Conservation (phyloP, 768 basidiomycete genomes). For the Leccinum subgranulosum region DNA sequence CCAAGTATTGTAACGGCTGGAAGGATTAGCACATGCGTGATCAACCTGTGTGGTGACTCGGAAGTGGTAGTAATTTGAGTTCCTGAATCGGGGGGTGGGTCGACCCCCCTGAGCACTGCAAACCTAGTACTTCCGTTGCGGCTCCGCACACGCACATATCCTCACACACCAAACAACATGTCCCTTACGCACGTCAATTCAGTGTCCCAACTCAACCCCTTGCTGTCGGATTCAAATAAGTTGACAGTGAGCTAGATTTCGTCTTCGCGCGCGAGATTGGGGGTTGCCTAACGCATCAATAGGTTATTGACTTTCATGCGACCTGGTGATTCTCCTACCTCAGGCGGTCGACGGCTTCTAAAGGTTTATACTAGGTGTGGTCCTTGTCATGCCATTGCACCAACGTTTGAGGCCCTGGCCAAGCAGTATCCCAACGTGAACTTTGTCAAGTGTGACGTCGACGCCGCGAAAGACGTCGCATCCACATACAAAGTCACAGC, state of each 20-base stretch:
- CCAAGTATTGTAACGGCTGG: background rate
- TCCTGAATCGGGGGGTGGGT: no score
- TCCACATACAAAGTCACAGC: constrained; percentile 59
- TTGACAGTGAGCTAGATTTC: constrained; percentile 47
- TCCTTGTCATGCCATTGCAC: constrained; percentile 82
- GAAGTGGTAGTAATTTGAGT: no score
- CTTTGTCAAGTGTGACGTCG: constrained; percentile 84
- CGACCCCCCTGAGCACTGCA: no score
- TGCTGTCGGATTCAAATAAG: constrained; percentile 51
- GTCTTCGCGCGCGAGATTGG: background rate
- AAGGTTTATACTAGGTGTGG: constrained; percentile 59
- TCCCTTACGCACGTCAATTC: constrained; percentile 63
- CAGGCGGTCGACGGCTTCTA: constrained; percentile 6
- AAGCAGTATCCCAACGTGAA: constrained; percentile 68
- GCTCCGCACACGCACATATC: constrained; percentile 14
- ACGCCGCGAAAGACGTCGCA: constrained; percentile 68
- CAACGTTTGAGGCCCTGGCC: constrained; percentile 65
- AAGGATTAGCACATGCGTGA: background rate
- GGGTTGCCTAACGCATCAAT: constrained; percentile 1
- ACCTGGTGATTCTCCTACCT: constrained; percentile 52
- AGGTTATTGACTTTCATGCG: constrained; percentile 89
- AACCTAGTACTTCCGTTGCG: no score
- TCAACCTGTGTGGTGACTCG: constrained; percentile 5
- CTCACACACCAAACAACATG: constrained; percentile 36
- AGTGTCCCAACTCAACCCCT: constrained; percentile 52